Base-by-base conservation (phyloP, 208 protist species). In the Willaertia magna region DNA sequence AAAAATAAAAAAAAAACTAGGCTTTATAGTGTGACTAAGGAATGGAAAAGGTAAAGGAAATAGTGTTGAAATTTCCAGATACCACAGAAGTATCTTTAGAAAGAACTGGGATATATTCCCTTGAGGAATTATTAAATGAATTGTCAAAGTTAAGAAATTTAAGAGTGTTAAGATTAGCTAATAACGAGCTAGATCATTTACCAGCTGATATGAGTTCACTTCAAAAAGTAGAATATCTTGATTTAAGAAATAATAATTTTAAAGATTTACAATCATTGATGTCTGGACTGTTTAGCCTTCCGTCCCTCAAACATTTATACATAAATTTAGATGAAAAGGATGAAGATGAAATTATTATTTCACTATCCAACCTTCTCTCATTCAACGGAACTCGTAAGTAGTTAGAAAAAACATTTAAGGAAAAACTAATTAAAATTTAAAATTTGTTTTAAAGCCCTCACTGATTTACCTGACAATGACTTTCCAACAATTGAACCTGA, bases 321-420 rank as follows among this genome's bases (percentile, higher is more conserved):
- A 90, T 95, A 59, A 90, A 89, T 34, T 82, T 95, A 7, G 89
- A 89, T 20, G 89, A 92, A 30, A 87, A 74, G 16, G 93, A 94
- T 76, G 93, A 95, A 88, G 91, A 94, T 67, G 89, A 93, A 75
- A 88, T 95, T 22, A 94, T 95, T 49, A 52, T 94, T 67, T 76
- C 89, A 11, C 85, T 95, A 9, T 89, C 91, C 4, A 74, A 85
- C 20, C 86, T 94, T 12, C 86, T 91, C 30, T 89, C 85, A 74
- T 92, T 94, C 87, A 94, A 94, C 85, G 92, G 91, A 20, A 92
- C 91, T 11, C 88, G 55, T 67, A 67, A 67, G 55, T 67, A 67
- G n/a, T n/a, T n/a, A n/a, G 12, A 9, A 51, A 20, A 20, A 51
- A 16, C 48, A 51, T 20, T 51, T 16, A 16, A 51, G 48, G 16